Evolutionary conservation across 2,329 filamentous ascomycete genomes (phyloP).

Genomic region (Diaporthe sp.): DNA sequence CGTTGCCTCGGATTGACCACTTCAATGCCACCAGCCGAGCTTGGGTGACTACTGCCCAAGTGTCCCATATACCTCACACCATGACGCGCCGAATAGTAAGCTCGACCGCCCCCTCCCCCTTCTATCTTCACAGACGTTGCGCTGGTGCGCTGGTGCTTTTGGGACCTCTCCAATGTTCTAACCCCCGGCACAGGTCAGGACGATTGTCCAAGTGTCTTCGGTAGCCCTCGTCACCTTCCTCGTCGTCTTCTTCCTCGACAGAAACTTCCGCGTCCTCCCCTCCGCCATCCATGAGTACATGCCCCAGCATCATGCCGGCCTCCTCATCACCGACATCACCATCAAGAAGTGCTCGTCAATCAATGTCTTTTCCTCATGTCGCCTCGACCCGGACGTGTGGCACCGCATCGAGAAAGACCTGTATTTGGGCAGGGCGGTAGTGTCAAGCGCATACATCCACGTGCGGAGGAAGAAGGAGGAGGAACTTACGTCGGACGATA

Average conservation of each 20-base stretch:
- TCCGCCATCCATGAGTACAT: conserved; percentile 88
- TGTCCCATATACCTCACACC: conserved; percentile 21
- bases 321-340: conserved; percentile 88
- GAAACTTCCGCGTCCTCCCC: conserved; percentile 88
- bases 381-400: conserved; percentile 80
- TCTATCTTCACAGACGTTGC: not conserved
- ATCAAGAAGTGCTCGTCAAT: conserved; percentile 81
- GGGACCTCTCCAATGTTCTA: not conserved
- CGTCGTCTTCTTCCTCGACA: conserved; percentile 86
- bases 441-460: conserved; percentile 83
- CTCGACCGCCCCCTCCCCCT: not conserved
- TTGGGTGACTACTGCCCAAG: conserved; percentile 37
- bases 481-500: conserved; percentile 80
- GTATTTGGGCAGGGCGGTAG: conserved; percentile 81
- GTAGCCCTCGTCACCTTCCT: conserved; percentile 77
- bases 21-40: conserved; percentile 40
- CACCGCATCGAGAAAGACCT: conserved; percentile 91
- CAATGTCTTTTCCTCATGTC: conserved; percentile 82
- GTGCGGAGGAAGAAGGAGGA: conserved; percentile 89
- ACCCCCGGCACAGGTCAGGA: conserved; percentile 66
- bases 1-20: conserved; percentile 30
- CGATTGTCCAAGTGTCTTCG: conserved; percentile 80
- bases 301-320: conserved; percentile 85
- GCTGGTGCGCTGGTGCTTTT: too few species aligned
- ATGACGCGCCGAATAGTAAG: conserved; percentile 42